These are phyloP conservation scores for Linnemannia hyalina DNA, from an alignment of 192 early-diverging fungal genomes.

Conservation along the genomic window DNA sequence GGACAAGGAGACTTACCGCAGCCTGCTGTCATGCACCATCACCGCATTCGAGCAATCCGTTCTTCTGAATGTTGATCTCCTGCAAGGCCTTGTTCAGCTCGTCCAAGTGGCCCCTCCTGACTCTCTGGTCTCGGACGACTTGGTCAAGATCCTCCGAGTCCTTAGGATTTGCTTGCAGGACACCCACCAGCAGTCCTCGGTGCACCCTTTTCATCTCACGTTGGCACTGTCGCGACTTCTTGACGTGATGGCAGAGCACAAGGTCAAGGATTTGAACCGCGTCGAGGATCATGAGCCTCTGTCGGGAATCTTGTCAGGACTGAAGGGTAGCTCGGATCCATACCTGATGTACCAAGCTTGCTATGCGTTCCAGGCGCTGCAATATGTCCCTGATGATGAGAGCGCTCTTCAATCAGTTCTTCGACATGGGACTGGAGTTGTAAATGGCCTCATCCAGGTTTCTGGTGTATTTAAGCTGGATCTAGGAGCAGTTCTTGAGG, in stretches of 20 bases:
- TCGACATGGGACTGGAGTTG: neutral
- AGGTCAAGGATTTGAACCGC: neutral
- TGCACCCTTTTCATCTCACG: neutral
- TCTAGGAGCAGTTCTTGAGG: neutral
- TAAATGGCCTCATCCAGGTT: neutral
- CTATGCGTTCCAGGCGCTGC: slow-evolving; percentile 1
- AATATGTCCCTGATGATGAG: slow-evolving; percentile 7
- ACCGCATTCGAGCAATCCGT: neutral
- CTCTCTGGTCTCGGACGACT: neutral
- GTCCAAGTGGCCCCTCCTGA: neutral
- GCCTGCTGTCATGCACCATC: neutral
- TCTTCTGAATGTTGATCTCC: neutral
- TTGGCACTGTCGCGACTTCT: neutral
- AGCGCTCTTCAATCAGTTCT: neutral
- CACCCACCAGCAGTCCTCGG: neutral
- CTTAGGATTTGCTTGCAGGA: neutral
- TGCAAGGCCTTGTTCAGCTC: neutral
- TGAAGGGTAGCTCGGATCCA: neutral
- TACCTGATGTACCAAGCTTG: slow-evolving; percentile 6
- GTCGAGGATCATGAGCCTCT: neutral
- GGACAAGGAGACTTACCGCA: neutral
- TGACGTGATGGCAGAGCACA: neutral
- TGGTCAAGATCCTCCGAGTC: neutral
- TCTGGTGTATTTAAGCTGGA: neutral
- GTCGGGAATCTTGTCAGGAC: too few relatives aligned